A percentile compares a stretch with the other conserved stretches of the same genome.
Conservation (phyloP, 2,329 filamentous ascomycete genomes). For the Fusarium zealandicum region DNA sequence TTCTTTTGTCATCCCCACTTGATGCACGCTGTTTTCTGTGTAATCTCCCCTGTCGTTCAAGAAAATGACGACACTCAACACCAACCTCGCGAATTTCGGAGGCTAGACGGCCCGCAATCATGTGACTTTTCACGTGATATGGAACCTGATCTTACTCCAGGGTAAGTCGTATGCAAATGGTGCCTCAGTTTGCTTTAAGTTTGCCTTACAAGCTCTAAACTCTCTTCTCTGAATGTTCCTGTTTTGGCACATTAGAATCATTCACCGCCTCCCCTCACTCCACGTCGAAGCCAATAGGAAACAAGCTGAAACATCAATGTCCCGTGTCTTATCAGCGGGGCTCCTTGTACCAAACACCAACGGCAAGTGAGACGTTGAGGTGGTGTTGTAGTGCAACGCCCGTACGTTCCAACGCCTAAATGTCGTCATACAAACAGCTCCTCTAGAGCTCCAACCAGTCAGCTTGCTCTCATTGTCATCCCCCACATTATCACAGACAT, state of each 20-base stretch:
- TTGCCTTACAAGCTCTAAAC: too few relatives aligned
- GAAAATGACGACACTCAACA: constrained; percentile 28
- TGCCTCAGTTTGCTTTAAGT: too few relatives aligned
- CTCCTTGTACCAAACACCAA: neutral
- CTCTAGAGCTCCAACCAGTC: constrained; percentile 30
- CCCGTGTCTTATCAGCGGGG: neutral
- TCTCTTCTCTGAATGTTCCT: too few relatives aligned
- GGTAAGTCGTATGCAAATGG: constrained; percentile 8
- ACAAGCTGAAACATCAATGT: too few relatives aligned
- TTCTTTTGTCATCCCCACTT: too few relatives aligned
- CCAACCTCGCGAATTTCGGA: neutral
- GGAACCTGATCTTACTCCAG: neutral
- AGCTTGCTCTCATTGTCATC: constrained; percentile 37
- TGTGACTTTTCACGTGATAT: constrained; percentile 13
- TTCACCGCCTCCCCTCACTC: constrained; percentile 9
- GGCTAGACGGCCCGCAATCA: neutral
- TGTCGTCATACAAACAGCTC: constrained; percentile 33
- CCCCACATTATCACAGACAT: constrained; percentile 37
- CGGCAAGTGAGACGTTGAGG: neutral
- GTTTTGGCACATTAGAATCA: neutral
- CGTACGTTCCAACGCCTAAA: constrained; percentile 9
- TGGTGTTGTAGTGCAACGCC: constrained; percentile 1
- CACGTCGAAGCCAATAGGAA: too few relatives aligned
- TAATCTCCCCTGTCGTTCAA: constrained; percentile 9
- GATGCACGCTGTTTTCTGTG: too few relatives aligned